A percentile compares a stretch with the other conserved stretches of the same genome.
Evolutionary conservation across 768 basidiomycete genomes (phyloP).

Genomic region (Suillus weaverae): DNA sequence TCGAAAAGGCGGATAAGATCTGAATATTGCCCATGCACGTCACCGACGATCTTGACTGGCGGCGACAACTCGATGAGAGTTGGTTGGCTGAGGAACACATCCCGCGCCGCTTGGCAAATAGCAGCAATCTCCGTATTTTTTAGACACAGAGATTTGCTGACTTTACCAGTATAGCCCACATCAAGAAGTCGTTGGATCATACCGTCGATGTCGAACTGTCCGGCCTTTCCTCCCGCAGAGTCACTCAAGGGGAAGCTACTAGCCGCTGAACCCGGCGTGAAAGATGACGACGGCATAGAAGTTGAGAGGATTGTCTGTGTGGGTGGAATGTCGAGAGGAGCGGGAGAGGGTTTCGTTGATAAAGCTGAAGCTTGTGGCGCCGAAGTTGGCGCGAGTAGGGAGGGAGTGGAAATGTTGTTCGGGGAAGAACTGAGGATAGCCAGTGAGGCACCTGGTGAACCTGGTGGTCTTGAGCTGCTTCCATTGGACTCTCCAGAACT

Average conservation of each 20-base stretch:
- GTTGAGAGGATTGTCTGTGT: conserved; percentile 84
- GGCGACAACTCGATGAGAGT: conserved; percentile 96
- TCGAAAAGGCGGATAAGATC: conserved; percentile 98
- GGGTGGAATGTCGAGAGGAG: conserved; percentile 75
- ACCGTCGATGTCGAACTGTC: conserved; percentile 90
- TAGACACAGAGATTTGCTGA: conserved; percentile 91
- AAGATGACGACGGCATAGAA: conserved; percentile 48
- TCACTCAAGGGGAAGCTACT: conserved; percentile 41
- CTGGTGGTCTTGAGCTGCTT: conserved; percentile 34
- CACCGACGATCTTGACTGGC: conserved; percentile 98
- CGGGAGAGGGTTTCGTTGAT: conserved; percentile 41
- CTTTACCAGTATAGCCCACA: conserved; percentile 97
- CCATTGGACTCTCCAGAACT: conserved; percentile 42
- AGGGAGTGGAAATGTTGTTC: conserved; percentile 40
- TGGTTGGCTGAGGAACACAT: conserved; percentile 94
- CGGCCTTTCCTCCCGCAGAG: conserved; percentile 47
- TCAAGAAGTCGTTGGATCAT: conserved; percentile 97
- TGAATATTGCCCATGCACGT: conserved; percentile 98
- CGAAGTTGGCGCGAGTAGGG: conserved; percentile 32
- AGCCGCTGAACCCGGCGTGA: conserved; percentile 52
- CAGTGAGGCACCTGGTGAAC: conserved; percentile 31
- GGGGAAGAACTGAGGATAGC: conserved; percentile 39
- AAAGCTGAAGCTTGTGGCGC: conserved; percentile 16
- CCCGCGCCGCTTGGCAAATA: conserved; percentile 93
- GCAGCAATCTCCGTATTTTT: conserved; percentile 96